Evolutionary conservation across 257 asterid genomes (phyloP).

Genomic region (Ilex asprella): DNA sequence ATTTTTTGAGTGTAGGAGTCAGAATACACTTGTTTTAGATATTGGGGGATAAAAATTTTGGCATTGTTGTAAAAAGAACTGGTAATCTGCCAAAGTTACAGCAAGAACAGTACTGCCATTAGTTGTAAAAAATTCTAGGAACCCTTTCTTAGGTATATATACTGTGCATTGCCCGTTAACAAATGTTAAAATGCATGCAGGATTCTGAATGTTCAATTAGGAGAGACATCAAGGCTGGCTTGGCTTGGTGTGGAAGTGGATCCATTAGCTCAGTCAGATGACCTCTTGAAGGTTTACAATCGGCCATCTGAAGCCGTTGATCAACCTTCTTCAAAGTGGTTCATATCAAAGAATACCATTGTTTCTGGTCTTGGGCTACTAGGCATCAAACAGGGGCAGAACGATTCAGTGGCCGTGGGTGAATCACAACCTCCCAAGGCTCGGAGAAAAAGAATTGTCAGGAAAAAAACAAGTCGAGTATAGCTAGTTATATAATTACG

Average conservation of each 20-base stretch:
- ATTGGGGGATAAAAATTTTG: too few relatives aligned
- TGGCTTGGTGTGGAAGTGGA: conserved; percentile 97
- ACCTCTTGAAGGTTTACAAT: conserved; percentile 68
- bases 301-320: conserved; percentile 60
- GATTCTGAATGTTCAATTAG: conserved; percentile 70
- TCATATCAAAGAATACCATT: conserved; percentile 79
- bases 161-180: too few relatives aligned
- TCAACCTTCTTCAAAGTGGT: conserved; percentile 76
- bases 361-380: conserved; percentile 89
- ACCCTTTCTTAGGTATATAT: too few relatives aligned
- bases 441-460: conserved; percentile 72
- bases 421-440: conserved; percentile 56
- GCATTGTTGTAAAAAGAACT: too few relatives aligned
- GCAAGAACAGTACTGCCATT: too few relatives aligned
- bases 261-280: conserved; percentile 71
- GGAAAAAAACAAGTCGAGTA: conserved; percentile 55
- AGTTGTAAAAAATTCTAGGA: too few relatives aligned
- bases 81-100: too few relatives aligned
- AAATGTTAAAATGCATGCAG: conserved; percentile 31
- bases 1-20: neutral
- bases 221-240: conserved; percentile 81
- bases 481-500: neutral
- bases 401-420: conserved; percentile 30
- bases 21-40: too few relatives aligned
- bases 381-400: conserved; percentile 64